Base-by-base conservation (phyloP, 345 rosid species). In the Rubroshorea leprosula region DNA sequence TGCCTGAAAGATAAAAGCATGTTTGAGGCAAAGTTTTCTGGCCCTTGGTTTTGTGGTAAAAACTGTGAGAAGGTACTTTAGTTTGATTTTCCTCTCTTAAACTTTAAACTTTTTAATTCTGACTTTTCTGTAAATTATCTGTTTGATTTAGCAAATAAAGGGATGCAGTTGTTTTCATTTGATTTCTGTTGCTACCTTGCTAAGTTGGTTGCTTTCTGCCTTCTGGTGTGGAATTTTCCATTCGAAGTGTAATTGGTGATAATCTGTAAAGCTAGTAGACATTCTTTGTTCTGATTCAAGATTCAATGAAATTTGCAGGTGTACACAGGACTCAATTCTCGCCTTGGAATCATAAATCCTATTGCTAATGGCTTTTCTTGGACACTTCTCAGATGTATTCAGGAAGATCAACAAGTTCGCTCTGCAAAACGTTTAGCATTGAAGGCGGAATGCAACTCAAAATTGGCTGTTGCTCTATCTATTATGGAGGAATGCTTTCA, bases 401-500 rank as follows among this genome's bases (percentile, higher is more conserved):
- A 79, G 55, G 98, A 88, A 66, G 90, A 88, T 68, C 90, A 76
- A 72, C 88, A 81, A 50, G 77, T 80, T 73, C 86, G 62, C 54
- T 88, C 98, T 49, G 83, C 90, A 29, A 80, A 78, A 62, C 66
- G 83, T 72, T 62, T 86, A 49, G 92, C 90, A 39, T 62, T 88
- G 52, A 92, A 86, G 75, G 98, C 95, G 38, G 96, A 88, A 76
- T 84, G 98, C 80, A 88, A 92, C 84, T 81, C 95, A 23, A 92
- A 86, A 58, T 72, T 92, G 68, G 95, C 86, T 45, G 92, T 92
- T 69, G 85, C 90, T 63, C 87, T 92, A 66, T 79, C 96, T 41
- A 80, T 92, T 43, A 81, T 92, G 95, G 98, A 92, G 78, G 96
- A 88, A 71, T 82, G 93, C 73, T 92, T 92, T 81, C 85, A 74